These are phyloP conservation scores for Durotheca rogersii DNA, from an alignment of 495 filamentous ascomycete genomes.

Conservation along the genomic window DNA sequence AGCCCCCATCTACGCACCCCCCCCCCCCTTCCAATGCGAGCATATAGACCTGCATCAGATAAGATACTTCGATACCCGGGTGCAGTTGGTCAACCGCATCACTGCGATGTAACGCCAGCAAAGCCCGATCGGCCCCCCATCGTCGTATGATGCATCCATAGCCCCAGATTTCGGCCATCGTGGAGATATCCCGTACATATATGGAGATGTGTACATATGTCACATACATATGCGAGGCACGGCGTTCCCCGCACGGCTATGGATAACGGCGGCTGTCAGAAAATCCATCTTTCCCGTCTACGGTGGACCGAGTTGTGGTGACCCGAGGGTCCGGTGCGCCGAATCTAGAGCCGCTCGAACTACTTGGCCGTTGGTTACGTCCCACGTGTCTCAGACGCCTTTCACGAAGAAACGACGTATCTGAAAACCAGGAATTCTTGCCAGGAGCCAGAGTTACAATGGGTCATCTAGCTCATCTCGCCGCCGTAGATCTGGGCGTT, in stretches of 20 bases:
- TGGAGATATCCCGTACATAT: slow-evolving; percentile 9
- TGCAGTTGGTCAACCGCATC: slow-evolving; percentile 14
- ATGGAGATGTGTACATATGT: slow-evolving; percentile 7
- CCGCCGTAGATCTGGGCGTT: slow-evolving; percentile 8
- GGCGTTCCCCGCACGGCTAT: slow-evolving; percentile 21
- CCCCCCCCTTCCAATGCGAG: no score
- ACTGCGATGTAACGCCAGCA: slow-evolving; percentile 33
- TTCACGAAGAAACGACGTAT: slow-evolving; percentile 4
- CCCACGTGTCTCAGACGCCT: slow-evolving; percentile 11
- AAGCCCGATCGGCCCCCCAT: slow-evolving; percentile 23
- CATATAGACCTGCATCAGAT: slow-evolving; percentile 17
- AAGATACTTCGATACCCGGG: slow-evolving; percentile 20
- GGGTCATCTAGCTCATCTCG: slow-evolving; percentile 16
- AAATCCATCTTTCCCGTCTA: slow-evolving; percentile 8
- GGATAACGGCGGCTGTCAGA: slow-evolving; percentile 11
- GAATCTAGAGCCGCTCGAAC: slow-evolving; percentile 6
- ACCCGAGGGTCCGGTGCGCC: slow-evolving; percentile 21
- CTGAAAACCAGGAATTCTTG: slow-evolving; percentile 15
- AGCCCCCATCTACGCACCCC: slow-evolving; percentile 7
- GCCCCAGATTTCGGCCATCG: slow-evolving; percentile 6
- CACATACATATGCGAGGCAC: slow-evolving; percentile 30
- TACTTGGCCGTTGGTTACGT: slow-evolving; percentile 13
- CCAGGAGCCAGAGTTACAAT: neutral
- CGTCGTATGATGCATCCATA: slow-evolving; percentile 30
- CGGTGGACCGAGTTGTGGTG: slow-evolving; percentile 3